Conservation (phyloP, 768 basidiomycete genomes). For the Pisolithus sp. region DNA sequence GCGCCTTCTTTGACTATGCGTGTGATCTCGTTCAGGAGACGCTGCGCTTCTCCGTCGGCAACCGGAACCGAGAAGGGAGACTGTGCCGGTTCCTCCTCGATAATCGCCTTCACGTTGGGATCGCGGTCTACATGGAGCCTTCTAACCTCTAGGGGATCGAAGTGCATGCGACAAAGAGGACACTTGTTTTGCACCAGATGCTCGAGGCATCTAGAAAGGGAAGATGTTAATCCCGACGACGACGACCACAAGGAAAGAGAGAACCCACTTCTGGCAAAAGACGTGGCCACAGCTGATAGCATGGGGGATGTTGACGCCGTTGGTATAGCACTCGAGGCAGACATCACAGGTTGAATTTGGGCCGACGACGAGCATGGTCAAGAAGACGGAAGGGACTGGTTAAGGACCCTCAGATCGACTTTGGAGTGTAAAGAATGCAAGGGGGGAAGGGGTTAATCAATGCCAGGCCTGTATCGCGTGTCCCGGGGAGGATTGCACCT, state of each 20-base stretch:
- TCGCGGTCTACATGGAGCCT: conserved; percentile 54
- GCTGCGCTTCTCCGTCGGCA: conserved; percentile 40
- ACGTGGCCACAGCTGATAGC: conserved; percentile 68
- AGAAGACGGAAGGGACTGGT: conserved; percentile 24
- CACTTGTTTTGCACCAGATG: conserved; percentile 44
- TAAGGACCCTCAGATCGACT: conserved; percentile 25
- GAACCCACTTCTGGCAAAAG: conserved; percentile 45
- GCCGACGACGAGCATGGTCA: conserved; percentile 60
- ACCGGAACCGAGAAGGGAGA: conserved; percentile 10
- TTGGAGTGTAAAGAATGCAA: conserved; percentile 16
- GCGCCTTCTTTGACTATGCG: conserved; percentile 51
- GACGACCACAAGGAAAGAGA: conserved; percentile 12
- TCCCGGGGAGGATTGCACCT: conserved; percentile 19
- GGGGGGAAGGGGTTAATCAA: conserved; percentile 5
- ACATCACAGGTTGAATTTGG: conserved; percentile 67
- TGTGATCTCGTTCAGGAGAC: conserved; percentile 49
- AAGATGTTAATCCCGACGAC: conserved; percentile 1
- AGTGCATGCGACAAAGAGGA: conserved; percentile 57
- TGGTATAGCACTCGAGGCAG: conserved; percentile 59
- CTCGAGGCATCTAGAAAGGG: conserved; percentile 46
- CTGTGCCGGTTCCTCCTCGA: conserved; percentile 17
- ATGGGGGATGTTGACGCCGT: conserved; percentile 50
- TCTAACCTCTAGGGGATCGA: conserved; percentile 39
- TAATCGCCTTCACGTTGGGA: conserved; percentile 26
- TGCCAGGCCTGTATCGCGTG: conserved; percentile 27